Conservation (phyloP, 495 filamentous ascomycete species). For the Astrocystis sublimbata region DNA sequence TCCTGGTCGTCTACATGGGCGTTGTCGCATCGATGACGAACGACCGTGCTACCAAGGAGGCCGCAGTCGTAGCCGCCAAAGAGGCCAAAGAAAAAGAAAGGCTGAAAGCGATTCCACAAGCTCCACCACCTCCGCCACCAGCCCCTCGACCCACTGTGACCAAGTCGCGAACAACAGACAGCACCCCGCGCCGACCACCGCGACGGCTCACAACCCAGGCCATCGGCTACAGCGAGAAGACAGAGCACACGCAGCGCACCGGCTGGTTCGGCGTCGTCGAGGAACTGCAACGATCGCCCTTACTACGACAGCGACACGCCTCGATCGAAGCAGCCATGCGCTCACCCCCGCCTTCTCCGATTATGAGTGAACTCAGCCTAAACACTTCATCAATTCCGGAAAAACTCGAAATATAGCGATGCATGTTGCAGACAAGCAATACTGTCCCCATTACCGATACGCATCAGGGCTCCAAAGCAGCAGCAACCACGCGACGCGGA, state of each 20-base stretch:
- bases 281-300: conserved; percentile 52
- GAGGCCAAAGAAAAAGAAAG: too few species aligned
- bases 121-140: conserved; percentile 18
- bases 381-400: conserved; percentile 9
- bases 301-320: conserved; percentile 53
- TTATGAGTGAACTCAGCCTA: conserved; percentile 23
- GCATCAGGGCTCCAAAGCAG: neutral
- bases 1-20: conserved; percentile 56
- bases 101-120: conserved; percentile 28
- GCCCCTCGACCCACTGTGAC: conserved; percentile 40
- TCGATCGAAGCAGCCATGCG: conserved; percentile 53
- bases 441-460: neutral
- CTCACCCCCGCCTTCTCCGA: conserved; percentile 27
- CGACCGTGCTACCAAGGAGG: conserved; percentile 27
- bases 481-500: neutral
- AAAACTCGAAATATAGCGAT: neutral
- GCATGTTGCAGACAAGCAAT: neutral
- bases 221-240: conserved; percentile 41
- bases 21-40: conserved; percentile 47
- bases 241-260: conserved; percentile 38
- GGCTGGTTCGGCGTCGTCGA: conserved; percentile 57
- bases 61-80: conserved; percentile 32
- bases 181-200: conserved; percentile 38
- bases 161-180: conserved; percentile 39
- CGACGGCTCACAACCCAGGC: conserved; percentile 47